phyloP scores from a whole-genome alignment of 345 rosid genomes.

The Excoecaria agallocha region DNA sequence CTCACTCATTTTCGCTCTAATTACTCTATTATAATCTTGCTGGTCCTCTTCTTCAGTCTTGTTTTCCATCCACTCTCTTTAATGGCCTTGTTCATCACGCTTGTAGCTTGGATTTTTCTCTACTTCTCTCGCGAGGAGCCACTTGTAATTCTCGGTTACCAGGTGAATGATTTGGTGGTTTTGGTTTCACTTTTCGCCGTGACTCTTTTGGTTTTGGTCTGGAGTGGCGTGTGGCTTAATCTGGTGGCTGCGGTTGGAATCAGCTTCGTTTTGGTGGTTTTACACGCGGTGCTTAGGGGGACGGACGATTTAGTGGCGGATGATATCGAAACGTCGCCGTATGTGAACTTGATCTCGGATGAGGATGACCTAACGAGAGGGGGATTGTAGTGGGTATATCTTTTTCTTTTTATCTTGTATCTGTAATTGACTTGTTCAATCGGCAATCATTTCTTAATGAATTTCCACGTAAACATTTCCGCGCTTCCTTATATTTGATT shows the following conservation, averaged over 20 bases:
- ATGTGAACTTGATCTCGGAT: slow-evolving; percentile 48
- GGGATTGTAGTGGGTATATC: slow-evolving; percentile 36
- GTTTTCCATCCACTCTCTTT: slow-evolving; percentile 55
- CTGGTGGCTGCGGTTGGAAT: slow-evolving; percentile 38
- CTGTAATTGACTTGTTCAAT: background rate
- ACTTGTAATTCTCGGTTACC: slow-evolving; percentile 35
- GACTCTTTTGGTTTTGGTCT: slow-evolving; percentile 36
- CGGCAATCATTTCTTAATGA: background rate
- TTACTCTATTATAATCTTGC: slow-evolving; percentile 40
- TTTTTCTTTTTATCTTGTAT: background rate
- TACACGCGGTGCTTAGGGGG: slow-evolving; percentile 55
- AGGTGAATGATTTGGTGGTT: slow-evolving; percentile 44
- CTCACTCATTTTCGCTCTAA: slow-evolving; percentile 56
- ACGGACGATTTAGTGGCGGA: slow-evolving; percentile 68
- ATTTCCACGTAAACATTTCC: background rate
- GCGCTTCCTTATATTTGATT: background rate
- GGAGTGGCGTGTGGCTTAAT: slow-evolving; percentile 51
- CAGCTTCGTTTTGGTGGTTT: slow-evolving; percentile 35
- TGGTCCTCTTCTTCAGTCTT: slow-evolving; percentile 45
- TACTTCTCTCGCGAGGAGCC: slow-evolving; percentile 67
- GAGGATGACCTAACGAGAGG: slow-evolving; percentile 38
- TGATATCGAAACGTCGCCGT: slow-evolving; percentile 54
- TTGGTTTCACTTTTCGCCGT: slow-evolving; percentile 36
- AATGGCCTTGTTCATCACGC: slow-evolving; percentile 43
- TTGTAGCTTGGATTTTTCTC: slow-evolving; percentile 64